These are phyloP conservation scores for Thalassiosira delicatula DNA, from an alignment of 352 stramenopile genomes.

Conservation along the genomic window DNA sequence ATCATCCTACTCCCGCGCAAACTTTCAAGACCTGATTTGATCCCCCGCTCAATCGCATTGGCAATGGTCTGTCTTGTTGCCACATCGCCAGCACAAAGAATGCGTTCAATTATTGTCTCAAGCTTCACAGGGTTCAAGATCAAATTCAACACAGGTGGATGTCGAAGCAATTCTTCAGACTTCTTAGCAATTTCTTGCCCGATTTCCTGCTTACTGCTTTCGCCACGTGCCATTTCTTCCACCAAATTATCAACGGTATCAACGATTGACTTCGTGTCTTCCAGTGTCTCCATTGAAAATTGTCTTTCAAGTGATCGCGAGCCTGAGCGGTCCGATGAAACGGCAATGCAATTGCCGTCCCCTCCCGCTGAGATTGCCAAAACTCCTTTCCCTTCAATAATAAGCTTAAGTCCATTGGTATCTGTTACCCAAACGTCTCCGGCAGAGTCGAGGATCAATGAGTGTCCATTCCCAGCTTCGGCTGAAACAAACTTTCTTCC, in stretches of 20 bases:
- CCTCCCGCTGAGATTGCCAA: conserved; percentile 67
- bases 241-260: conserved; percentile 57
- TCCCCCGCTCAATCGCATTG: conserved; percentile 65
- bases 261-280: conserved; percentile 40
- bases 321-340: conserved; percentile 36
- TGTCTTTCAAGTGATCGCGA: conserved; percentile 19
- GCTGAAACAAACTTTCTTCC: conserved; percentile 61
- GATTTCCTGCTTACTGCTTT: conserved; percentile 26
- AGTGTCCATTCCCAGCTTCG: conserved; percentile 64
- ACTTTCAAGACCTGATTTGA: conserved; percentile 66
- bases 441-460: conserved; percentile 69
- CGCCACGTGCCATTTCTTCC: conserved; percentile 41
- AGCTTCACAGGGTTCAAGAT: conserved; percentile 74
- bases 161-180: conserved; percentile 72
- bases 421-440: conserved; percentile 70
- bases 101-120: conserved; percentile 65
- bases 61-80: conserved; percentile 59
- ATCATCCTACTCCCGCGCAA: conserved; percentile 65
- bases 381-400: conserved; percentile 51
- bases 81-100: conserved; percentile 42
- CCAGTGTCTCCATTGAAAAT: conserved; percentile 57
- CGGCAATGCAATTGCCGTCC: conserved; percentile 55
- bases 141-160: conserved; percentile 71
- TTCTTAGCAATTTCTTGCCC: conserved; percentile 60
- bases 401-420: conserved; percentile 32